Percentiles rank a stretch among this genome's conserved stretches.
phyloP scores from a whole-genome alignment of 2,329 filamentous ascomycete genomes.

The Aspergillus japonicus region DNA sequence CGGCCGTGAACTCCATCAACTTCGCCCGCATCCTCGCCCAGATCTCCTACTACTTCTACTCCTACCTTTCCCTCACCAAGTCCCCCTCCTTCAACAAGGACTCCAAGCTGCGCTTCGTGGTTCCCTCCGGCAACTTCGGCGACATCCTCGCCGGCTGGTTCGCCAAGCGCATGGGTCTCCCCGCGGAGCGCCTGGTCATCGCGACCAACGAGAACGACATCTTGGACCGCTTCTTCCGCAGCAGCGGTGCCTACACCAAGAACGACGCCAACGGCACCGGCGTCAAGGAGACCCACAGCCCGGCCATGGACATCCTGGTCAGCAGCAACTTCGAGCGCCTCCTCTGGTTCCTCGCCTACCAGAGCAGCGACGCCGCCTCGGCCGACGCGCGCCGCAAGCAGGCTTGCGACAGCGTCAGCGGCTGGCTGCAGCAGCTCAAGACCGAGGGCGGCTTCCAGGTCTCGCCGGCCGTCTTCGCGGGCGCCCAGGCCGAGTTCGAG shows the following conservation, averaged over 20 bases:
- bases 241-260: slow-evolving; percentile 80
- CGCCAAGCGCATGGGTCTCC: slow-evolving; percentile 84
- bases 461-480: slow-evolving; percentile 67
- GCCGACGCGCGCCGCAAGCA: slow-evolving; percentile 48
- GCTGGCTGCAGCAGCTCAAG: slow-evolving; percentile 81
- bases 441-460: slow-evolving; percentile 78
- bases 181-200: slow-evolving; percentile 82
- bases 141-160: slow-evolving; percentile 90
- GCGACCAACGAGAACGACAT: slow-evolving; percentile 99
- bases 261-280: slow-evolving; percentile 62
- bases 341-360: slow-evolving; percentile 83
- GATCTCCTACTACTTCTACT: slow-evolving; percentile 94
- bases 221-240: slow-evolving; percentile 90
- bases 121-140: slow-evolving; percentile 95
- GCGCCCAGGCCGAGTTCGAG: slow-evolving; percentile 72
- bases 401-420: slow-evolving; percentile 69
- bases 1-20: slow-evolving; percentile 96
- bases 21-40: slow-evolving; percentile 93
- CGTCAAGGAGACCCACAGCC: slow-evolving; percentile 87
- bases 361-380: slow-evolving; percentile 53
- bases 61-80: slow-evolving; percentile 78
- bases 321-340: slow-evolving; percentile 95
- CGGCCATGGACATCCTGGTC: slow-evolving; percentile 97
- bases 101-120: slow-evolving; percentile 69
- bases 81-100: slow-evolving; percentile 61